Conservation (phyloP, 768 basidiomycete genomes). For the Cubamyces lactineus region DNA sequence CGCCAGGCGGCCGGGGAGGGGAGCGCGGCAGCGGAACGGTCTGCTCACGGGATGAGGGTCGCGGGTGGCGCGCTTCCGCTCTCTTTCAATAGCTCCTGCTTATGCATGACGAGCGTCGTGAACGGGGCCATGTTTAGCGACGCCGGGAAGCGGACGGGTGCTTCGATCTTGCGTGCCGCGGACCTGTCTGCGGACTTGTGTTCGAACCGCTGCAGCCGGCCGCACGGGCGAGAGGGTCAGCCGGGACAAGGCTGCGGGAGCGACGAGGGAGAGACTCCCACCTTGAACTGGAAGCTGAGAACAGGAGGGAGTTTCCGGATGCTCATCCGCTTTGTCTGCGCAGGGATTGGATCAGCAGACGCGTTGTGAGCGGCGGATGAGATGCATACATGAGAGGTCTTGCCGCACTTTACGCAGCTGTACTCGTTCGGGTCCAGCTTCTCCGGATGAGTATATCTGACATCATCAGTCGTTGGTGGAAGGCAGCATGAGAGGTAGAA, state of each 20-base stretch:
- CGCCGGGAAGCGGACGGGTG: conserved; percentile 79
- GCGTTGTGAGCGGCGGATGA: conserved; percentile 3
- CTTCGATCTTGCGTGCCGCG: conserved; percentile 83
- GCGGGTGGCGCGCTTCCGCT: conserved; percentile 25
- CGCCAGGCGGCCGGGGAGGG: background rate
- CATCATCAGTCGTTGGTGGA: conserved; percentile 6
- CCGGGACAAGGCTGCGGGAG: background rate
- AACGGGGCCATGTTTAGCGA: conserved; percentile 88
- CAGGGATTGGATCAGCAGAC: background rate
- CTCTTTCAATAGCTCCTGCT: conserved; percentile 46
- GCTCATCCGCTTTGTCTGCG: conserved; percentile 77
- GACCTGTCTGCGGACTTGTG: conserved; percentile 77
- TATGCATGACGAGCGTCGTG: conserved; percentile 65
- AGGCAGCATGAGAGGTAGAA: background rate
- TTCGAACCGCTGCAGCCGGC: conserved; percentile 76
- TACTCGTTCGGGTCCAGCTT: conserved; percentile 83
- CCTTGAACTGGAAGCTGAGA: conserved; percentile 95
- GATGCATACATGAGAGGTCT: conserved; percentile 58
- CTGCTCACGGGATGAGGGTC: conserved; percentile 26
- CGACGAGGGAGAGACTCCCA: conserved; percentile 33
- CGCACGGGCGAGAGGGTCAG: background rate
- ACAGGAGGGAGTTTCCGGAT: conserved; percentile 87
- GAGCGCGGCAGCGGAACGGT: background rate
- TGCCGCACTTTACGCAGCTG: conserved; percentile 80
- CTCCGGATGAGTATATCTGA: conserved; percentile 85